Conservation (phyloP, 306 rosid species). For the Dryas alaskensis region DNA sequence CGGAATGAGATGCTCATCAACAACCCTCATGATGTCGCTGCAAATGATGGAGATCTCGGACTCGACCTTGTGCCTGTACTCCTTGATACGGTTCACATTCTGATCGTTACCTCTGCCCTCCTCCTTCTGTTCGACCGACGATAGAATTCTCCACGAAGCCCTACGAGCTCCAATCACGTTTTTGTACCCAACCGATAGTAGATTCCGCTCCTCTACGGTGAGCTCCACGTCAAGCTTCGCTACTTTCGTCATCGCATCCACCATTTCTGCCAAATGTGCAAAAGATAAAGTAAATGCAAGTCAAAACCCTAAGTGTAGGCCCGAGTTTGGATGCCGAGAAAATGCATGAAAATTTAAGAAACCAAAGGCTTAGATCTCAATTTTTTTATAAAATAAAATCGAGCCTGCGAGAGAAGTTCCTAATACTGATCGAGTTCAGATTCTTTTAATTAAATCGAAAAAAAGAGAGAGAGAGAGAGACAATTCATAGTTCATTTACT, state of each 20-base stretch:
- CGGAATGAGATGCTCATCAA: conserved; percentile 48
- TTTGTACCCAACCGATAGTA: conserved; percentile 57
- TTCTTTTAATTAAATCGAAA: background rate
- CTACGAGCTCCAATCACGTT: conserved; percentile 57
- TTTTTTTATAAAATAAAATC: background rate
- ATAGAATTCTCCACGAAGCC: conserved; percentile 64
- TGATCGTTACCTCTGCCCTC: conserved; percentile 48
- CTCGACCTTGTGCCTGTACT: conserved; percentile 49
- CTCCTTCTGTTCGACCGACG: conserved; percentile 59
- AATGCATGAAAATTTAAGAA: background rate
- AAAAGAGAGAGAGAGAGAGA: background rate
- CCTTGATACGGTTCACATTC: conserved; percentile 47
- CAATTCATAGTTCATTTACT: background rate
- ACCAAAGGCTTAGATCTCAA: conserved; percentile 6
- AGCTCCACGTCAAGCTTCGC: conserved; percentile 59
- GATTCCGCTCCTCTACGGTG: conserved; percentile 56
- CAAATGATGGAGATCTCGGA: conserved; percentile 51
- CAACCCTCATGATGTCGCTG: conserved; percentile 47
- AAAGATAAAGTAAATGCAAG: background rate
- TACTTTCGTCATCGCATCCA: conserved; percentile 57
- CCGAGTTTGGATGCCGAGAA: background rate
- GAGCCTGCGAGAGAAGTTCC: background rate
- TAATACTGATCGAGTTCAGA: background rate
- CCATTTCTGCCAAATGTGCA: conserved; percentile 44
- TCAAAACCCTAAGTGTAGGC: conserved; percentile 6